Base-by-base conservation (phyloP, 768 basidiomycete genomes). In the Lactifluus piperatus region DNA sequence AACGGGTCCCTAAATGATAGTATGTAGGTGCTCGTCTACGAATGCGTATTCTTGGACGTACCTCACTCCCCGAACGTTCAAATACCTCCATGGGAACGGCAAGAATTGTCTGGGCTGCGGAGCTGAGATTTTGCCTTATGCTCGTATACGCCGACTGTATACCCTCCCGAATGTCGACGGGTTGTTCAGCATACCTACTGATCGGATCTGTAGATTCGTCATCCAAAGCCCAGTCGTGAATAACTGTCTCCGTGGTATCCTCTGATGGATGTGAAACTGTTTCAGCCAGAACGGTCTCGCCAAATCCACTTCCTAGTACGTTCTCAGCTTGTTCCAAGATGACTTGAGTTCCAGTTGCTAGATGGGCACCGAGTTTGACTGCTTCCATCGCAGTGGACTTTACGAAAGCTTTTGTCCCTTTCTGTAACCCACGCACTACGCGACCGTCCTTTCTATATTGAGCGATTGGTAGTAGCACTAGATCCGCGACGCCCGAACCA, bases 11-110 rank as follows among this genome's bases (percentile, higher is more conserved):
- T 98, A 68, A 1, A 53, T 53, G 18, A 44, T 20, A 46, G 58
- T 41, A 64, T 39, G 29, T 26, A 29, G 50, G 43, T 49, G 60
- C 51, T 29, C 22, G 43, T 34, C 41, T 37, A 47, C 7, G 18
- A 44, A 22, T n/a, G 50, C 26, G 36, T 22, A 20, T 16, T 24
- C 41, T 14, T 53, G 37, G 50, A 74, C 80, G 66, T 65, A 88
- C 94, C 81, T 97, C 91, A 57, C 86, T 88, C 8, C 92, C 91
- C 10, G 93, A 89, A 60, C 89, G 79, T 72, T 99, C 97, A 66
- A 97, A 95, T 11, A 97, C 93, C 71, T 98, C 97, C 95, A 98
- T 97, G 1, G 97, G 97, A 1, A 99, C 92, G 0, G 97, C 95
- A 37, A 99, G 79, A 62, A 99, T 98, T 0, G 97, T 99, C 74